Base-by-base conservation (phyloP, 106 monocot genomes). In the Vanilla planifolia region DNA sequence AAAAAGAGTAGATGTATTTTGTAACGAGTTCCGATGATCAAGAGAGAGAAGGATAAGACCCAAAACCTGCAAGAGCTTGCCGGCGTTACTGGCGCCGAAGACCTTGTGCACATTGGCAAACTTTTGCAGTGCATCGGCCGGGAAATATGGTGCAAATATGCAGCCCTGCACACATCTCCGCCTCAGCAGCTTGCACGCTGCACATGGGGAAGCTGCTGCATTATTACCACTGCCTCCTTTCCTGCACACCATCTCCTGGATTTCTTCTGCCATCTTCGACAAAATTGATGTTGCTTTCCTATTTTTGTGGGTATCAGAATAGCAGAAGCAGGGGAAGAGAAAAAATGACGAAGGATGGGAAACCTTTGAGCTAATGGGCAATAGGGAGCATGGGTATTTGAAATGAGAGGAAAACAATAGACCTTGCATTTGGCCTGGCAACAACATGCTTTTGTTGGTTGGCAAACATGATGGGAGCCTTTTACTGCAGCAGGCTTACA, bases 1-100 rank as follows among this genome's bases (percentile, higher is more conserved):
- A n/a, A n/a, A n/a, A n/a, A n/a, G n/a, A n/a, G n/a, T n/a, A n/a
- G n/a, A n/a, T n/a, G n/a, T n/a, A n/a, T n/a, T n/a, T n/a, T n/a
- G n/a, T n/a, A n/a, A n/a, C n/a, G n/a, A n/a, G n/a, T n/a, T n/a
- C n/a, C n/a, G n/a, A n/a, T n/a, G n/a, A n/a, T n/a, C n/a, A n/a
- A 2, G 45, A n/a, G 7, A 21, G 16, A 20, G 51, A 32, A 40
- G 50, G 60, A 46, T 25, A 37, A 16, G 29, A n/a, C n/a, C n/a
- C n/a, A n/a, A n/a, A n/a, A 82, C 86, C 86, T 87, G 86, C 29
- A 87, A 44, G 71, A 89, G 80, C 71, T 89, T 89, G 84, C 80
- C 72, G 42, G 84, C 80, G 52, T 89, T 89, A 71, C 89, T 89
- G 1, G 89, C 89, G 8, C 89, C 89, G 29, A 89, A 89, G 64